phyloP scores from a whole-genome alignment of 495 filamentous ascomycete species.

The Neurospora pannonica region DNA sequence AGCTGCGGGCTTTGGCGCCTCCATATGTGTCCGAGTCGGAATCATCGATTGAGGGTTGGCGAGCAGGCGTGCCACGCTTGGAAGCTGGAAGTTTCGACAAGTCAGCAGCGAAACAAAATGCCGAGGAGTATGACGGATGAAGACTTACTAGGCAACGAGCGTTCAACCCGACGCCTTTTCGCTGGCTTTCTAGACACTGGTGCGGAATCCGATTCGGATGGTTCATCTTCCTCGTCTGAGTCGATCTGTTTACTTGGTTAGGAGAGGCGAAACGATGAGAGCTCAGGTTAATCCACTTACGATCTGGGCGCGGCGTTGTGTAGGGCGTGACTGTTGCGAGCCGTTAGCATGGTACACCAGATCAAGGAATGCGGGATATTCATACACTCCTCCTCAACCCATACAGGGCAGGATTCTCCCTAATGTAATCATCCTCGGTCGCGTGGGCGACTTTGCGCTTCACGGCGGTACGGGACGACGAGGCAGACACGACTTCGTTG shows the following conservation, averaged over 20 bases:
- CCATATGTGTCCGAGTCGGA: constrained; percentile 70
- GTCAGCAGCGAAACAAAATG: constrained; percentile 15
- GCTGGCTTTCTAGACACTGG: constrained; percentile 37
- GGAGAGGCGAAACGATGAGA: neutral
- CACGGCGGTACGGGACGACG: constrained; percentile 49
- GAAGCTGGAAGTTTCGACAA: constrained; percentile 42
- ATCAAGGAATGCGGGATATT: constrained; percentile 5
- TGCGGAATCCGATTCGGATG: constrained; percentile 58
- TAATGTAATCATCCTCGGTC: constrained; percentile 72
- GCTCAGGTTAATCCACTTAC: constrained; percentile 27
- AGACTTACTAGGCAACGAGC: constrained; percentile 39
- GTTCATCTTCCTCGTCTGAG: constrained; percentile 63
- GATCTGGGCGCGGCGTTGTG: constrained; percentile 36
- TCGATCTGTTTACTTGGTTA: constrained; percentile 47
- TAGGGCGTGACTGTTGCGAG: constrained; percentile 36
- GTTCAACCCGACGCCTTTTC: constrained; percentile 42
- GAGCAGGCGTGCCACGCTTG: constrained; percentile 52
- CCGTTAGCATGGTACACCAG: constrained; percentile 23
- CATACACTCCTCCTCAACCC: constrained; percentile 84
- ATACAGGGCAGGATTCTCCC: constrained; percentile 91
- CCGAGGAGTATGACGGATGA: neutral
- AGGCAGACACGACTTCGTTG: constrained; percentile 49
- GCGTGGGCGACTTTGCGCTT: constrained; percentile 65
- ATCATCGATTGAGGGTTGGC: constrained; percentile 49
- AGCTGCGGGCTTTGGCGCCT: constrained; percentile 53